A percentile compares a stretch with the other conserved stretches of the same genome.
Evolutionary conservation across 2,329 filamentous ascomycete genomes (phyloP).

Genomic region (Penicillium aurantiogriseum): DNA sequence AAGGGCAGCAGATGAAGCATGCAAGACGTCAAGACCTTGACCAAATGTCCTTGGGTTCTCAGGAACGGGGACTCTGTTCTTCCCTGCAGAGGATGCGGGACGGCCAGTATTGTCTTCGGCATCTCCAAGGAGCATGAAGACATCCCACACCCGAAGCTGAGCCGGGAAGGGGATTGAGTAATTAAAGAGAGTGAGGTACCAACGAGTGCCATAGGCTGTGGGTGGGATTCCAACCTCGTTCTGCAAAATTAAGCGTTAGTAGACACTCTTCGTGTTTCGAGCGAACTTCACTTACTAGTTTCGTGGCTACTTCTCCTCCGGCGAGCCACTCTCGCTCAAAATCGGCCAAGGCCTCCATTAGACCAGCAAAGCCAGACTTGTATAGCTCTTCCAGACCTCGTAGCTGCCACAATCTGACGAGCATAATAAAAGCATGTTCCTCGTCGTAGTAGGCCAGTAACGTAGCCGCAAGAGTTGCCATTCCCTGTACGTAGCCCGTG

Average conservation of each 20-base stretch:
- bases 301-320: constrained; percentile 72
- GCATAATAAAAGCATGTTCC: constrained; percentile 90
- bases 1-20: constrained; percentile 84
- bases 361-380: constrained; percentile 74
- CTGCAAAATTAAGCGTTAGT: constrained; percentile 43
- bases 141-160: constrained; percentile 94
- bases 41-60: constrained; percentile 46
- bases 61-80: constrained; percentile 23
- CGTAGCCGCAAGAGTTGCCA: constrained; percentile 90
- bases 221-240: constrained; percentile 75
- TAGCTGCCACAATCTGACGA: constrained; percentile 89
- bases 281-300: constrained; percentile 62
- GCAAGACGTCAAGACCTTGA: constrained; percentile 77
- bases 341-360: constrained; percentile 81
- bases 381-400: constrained; percentile 85
- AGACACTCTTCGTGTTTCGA: background rate
- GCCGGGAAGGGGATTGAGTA: constrained; percentile 92
- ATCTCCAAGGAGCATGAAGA: constrained; percentile 92
- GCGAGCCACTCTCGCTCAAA: constrained; percentile 82
- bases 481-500: constrained; percentile 95
- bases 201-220: constrained; percentile 91
- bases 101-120: constrained; percentile 48
- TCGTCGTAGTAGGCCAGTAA: constrained; percentile 96
- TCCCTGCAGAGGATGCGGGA: constrained; percentile 23
- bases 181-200: constrained; percentile 98